Base-by-base conservation (phyloP, 2,329 filamentous ascomycete genomes). In the Fusarium sp. region DNA sequence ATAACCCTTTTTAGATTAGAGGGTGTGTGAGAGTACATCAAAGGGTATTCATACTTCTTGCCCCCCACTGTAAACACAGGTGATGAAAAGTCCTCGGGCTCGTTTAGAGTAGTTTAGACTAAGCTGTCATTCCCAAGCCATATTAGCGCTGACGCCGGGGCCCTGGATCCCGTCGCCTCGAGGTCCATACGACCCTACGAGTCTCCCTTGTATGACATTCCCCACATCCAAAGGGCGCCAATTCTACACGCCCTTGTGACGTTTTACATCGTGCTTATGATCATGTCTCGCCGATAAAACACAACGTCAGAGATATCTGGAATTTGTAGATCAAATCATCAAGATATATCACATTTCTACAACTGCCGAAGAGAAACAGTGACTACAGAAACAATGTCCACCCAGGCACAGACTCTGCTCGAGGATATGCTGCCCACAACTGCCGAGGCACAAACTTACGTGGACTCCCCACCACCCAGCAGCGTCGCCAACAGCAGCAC, bases 151-250 rank as follows among this genome's bases (percentile, higher is more conserved):
- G 31, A 51, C 44, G n/a, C 14, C 16, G 38, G 27, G 33, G 15
- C 39, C 10, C 10, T 51, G 9, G 25, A 45, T 23, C 27, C 9
- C 21, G 7, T 38, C 29, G 42, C 45, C 37, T 60, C 21, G 27
- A 55, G 48, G 6, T 21, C 21, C 42, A 65, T 27, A 58, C 15
- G 33, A n/a, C 25, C 62, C n/a, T 23, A 52, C 8, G 39, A 27
- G 21, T 5, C 31, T 42, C 44, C 61, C 62, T 60, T 66, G 49
- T 35, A 64, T 55, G 52, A 35, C 52, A 45, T 25, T 10, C 62
- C 16, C 63, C 63, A 66, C 63, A 38, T 16, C 11, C 3, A 35
- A 66, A 66, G 63, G 63, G 63, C 63, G 63, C 29, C 23, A 27
- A 14, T 14, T 12, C 10, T 54, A 9, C 44, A 44, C 44, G 38